Percentiles rank a stretch among this genome's conserved stretches.
These are phyloP conservation scores for Aspergillus avenaceus DNA, from an alignment of 495 filamentous ascomycete genomes.

Conservation along the genomic window DNA sequence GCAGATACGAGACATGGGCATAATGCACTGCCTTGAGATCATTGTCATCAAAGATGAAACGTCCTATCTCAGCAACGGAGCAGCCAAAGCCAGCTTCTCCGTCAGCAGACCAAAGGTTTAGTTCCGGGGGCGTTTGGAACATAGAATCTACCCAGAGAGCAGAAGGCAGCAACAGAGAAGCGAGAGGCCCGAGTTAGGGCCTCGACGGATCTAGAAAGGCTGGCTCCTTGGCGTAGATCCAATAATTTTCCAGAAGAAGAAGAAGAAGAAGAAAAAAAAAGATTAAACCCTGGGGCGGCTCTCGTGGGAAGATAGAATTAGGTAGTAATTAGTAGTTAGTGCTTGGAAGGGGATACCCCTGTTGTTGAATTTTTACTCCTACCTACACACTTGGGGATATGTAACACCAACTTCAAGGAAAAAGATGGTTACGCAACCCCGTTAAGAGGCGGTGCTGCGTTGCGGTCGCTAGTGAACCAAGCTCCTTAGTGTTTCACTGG, in stretches of 20 bases:
- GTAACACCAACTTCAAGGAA: background rate
- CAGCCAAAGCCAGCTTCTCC: background rate
- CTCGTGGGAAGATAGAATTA: background rate
- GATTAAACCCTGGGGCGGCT: background rate
- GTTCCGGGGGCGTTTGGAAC: background rate
- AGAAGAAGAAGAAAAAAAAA: too few relatives aligned
- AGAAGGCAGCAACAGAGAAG: background rate
- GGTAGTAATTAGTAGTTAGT: too few relatives aligned
- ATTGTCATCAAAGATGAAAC: background rate
- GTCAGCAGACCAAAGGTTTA: background rate
- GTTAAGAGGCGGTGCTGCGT: background rate
- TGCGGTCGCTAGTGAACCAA: background rate
- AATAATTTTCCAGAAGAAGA: constrained; percentile 8
- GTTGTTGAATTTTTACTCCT: background rate
- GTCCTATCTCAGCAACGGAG: background rate
- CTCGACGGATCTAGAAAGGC: constrained; percentile 2
- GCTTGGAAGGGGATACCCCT: background rate
- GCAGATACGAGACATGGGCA: background rate
- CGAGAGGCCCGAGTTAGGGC: background rate
- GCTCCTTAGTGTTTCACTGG: background rate
- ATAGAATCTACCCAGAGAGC: background rate
- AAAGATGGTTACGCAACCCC: background rate
- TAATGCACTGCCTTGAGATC: background rate
- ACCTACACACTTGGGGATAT: background rate
- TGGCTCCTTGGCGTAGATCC: background rate